Conservation (phyloP, 2,329 filamentous ascomycete species). For the Eurotiales sp. region DNA sequence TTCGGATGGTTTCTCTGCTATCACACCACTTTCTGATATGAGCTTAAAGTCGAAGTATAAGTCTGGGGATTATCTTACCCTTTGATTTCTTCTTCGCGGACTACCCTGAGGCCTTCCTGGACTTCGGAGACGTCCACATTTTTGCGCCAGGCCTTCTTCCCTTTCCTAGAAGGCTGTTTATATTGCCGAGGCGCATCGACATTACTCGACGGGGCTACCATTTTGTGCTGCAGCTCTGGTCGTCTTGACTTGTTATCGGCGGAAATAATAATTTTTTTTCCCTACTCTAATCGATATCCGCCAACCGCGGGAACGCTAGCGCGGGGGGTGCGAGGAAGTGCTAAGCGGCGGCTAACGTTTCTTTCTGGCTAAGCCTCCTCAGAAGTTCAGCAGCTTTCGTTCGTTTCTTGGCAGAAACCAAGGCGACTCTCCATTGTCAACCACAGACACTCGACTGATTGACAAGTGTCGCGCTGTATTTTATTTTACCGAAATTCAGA, state of each 20-base stretch:
- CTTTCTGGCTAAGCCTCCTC: conserved; percentile 1
- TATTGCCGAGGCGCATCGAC: conserved; percentile 67
- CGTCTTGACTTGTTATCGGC: conserved; percentile 5
- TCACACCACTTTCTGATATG: conserved; percentile 62
- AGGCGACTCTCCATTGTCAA: not conserved
- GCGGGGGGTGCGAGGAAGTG: conserved; percentile 5
- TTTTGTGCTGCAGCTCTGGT: not conserved
- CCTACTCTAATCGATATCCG: conserved; percentile 11
- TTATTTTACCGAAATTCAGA: not conserved
- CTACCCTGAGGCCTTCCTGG: conserved; percentile 72
- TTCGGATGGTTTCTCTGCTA: conserved; percentile 76
- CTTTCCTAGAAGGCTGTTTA: conserved; percentile 88
- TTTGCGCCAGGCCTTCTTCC: conserved; percentile 98
- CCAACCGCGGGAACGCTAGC: conserved; percentile 6
- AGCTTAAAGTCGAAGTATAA: not conserved
- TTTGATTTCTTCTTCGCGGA: conserved; percentile 86
- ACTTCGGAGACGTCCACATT: conserved; percentile 92
- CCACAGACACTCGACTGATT: not conserved
- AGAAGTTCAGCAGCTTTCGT: not conserved
- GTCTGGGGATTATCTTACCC: conserved; percentile 54
- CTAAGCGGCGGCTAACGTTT: conserved; percentile 2
- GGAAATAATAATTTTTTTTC: conserved; percentile 15
- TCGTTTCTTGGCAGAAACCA: conserved; percentile 3
- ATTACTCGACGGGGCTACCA: conserved; percentile 12
- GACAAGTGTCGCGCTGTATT: not conserved